Evolutionary conservation across 2,329 filamentous ascomycete species (phyloP), one percentile per base, ranked within the genome.

Genomic region (Niveomyces coronatus): DNA sequence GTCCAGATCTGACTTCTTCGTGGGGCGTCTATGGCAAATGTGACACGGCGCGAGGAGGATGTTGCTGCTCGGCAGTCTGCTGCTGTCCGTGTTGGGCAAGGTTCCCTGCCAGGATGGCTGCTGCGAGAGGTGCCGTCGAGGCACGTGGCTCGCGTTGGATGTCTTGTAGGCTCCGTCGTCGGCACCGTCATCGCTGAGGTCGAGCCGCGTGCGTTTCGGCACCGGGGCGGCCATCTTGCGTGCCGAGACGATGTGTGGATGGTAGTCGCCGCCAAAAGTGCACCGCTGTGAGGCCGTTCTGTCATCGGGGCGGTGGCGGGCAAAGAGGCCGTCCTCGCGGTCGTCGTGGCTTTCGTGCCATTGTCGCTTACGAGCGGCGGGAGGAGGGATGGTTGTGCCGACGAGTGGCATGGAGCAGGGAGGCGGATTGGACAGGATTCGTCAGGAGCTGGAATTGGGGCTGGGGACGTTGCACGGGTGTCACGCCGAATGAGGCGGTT

Each of bases 21-120:
- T 78, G 2, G 80, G 80, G 38, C 71, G 70, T 29, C 76, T 71
- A 49, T 72, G 71, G 63, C 80, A 85, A 45, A 82, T 73, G 58
- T 83, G 76, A 54, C 80, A 85, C 0, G 78, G 69, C 27, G 58
- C 61, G 18, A 76, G 60, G 4, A 59, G 15, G 16, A 18, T 35
- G 13, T 23, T 33, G 5, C 17, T 19, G 11, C n/a, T n/a, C n/a
- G n/a, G n/a, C n/a, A 31, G 26, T 31, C 14, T 28, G 23, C 10
- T 19, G 26, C n/a, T 23, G 17, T 13, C 13, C n/a, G n/a, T n/a
- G n/a, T n/a, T n/a, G n/a, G n/a, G n/a, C n/a, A n/a, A n/a, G n/a
- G n/a, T 15, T 18, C 31, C 31, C 29, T 37, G 28, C 9, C 24
- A 19, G 15, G 22, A 34, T 16, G 26, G 10, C 19, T 28, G 37